A percentile compares a stretch with the other conserved stretches of the same genome.
These are phyloP conservation scores for Epichloe brachyelytri DNA, from an alignment of 2,329 filamentous ascomycete genomes.

Conservation along the genomic window DNA sequence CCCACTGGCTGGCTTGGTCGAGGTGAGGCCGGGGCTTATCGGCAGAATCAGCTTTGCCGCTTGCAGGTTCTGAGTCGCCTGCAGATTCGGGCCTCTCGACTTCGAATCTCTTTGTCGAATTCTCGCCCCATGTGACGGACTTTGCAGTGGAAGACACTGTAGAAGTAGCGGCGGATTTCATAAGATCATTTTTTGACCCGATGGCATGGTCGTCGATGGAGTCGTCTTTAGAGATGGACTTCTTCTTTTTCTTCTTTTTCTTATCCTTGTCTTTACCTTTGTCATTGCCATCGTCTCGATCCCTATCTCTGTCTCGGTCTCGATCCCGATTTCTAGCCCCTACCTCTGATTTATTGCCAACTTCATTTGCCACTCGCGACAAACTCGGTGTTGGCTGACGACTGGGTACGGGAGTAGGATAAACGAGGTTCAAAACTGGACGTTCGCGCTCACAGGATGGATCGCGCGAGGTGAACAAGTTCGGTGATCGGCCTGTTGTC, in stretches of 20 bases:
- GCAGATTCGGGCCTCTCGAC: conserved; percentile 42
- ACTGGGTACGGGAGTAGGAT: conserved; percentile 40
- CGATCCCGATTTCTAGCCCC: background rate
- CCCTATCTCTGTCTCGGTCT: background rate
- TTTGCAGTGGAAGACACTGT: conserved; percentile 31
- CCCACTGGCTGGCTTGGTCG: conserved; percentile 35
- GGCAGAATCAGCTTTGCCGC: conserved; percentile 13
- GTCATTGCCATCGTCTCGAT: background rate
- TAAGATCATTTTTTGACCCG: conserved; percentile 28
- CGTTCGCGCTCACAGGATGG: conserved; percentile 41
- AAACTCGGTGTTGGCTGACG: conserved; percentile 30
- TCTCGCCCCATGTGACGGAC: conserved; percentile 51
- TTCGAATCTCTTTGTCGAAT: conserved; percentile 51
- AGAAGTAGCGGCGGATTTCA: conserved; percentile 14
- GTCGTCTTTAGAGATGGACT: conserved; percentile 11
- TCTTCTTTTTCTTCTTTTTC: conserved; percentile 9
- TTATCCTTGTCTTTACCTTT: conserved; percentile 9
- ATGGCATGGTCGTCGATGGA: conserved; percentile 23
- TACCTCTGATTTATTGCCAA: background rate
- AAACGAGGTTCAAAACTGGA: conserved; percentile 47
- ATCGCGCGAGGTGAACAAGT: conserved; percentile 33
- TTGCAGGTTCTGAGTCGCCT: conserved; percentile 16
- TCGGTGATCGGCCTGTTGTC: conserved; percentile 13
- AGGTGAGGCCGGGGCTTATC: conserved; percentile 23
- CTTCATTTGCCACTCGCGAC: conserved; percentile 3